A percentile compares a stretch with the other conserved stretches of the same genome.
phyloP scores from a whole-genome alignment of 257 asterid species.

The Jaltomata sinuosa region DNA sequence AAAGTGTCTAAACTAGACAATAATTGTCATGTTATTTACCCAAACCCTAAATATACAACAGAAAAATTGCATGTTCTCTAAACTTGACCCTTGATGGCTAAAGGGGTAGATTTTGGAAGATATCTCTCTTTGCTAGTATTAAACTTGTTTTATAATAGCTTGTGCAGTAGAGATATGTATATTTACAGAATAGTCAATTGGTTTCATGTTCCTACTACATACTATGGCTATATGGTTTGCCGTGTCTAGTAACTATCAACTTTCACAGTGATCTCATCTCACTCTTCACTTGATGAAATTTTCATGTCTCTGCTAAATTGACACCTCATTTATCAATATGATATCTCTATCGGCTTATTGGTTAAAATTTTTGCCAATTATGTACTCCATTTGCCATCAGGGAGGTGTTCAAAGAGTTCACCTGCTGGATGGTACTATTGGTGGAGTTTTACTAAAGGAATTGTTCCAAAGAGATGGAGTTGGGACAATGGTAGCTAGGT shows the following conservation, averaged over 20 bases:
- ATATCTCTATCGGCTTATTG: background rate
- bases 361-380: background rate
- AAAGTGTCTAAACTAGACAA: background rate
- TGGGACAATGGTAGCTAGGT: slow-evolving; percentile 99
- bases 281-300: background rate
- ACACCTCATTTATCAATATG: background rate
- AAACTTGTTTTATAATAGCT: background rate
- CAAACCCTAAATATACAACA: background rate
- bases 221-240: background rate
- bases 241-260: background rate
- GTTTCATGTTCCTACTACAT: background rate
- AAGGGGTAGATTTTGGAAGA: background rate
- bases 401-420: slow-evolving; percentile 97
- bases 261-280: background rate
- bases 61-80: background rate
- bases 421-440: slow-evolving; percentile 82
- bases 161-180: background rate
- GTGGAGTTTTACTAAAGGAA: slow-evolving; percentile 84
- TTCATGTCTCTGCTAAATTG: background rate
- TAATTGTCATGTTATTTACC: background rate
- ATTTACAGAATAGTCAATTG: background rate
- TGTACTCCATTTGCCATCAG: slow-evolving; percentile 29
- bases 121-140: background rate
- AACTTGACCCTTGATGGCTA: background rate
- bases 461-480: slow-evolving; percentile 93